Conservation (phyloP, 1,284 basidiomycete genomes). For the Ganoderma multipileum region DNA sequence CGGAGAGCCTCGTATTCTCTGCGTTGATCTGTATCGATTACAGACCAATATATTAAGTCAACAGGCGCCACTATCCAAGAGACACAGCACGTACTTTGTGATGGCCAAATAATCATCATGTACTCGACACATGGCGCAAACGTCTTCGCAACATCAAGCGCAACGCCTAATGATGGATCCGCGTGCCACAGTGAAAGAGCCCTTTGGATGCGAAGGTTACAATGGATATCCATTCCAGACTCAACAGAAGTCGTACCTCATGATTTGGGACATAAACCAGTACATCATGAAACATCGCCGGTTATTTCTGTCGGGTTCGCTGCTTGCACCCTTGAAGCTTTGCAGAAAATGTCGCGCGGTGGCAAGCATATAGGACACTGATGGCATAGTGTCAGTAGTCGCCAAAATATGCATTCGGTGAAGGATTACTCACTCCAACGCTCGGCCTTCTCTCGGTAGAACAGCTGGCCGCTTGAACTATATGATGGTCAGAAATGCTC, state of each 20-base stretch:
- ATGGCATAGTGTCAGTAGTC: not conserved
- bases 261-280: constrained; percentile 81
- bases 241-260: constrained; percentile 48
- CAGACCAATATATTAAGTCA: not conserved
- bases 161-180: constrained; percentile 64
- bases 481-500: not conserved
- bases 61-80: not conserved
- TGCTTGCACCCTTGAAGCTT: not conserved
- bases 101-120: constrained; percentile 73
- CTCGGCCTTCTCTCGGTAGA: constrained; percentile 68
- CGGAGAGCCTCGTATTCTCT: constrained; percentile 19
- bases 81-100: constrained; percentile 51
- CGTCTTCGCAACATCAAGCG: constrained; percentile 69
- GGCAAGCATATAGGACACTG: constrained; percentile 20
- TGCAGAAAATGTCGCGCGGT: not conserved
- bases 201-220: constrained; percentile 41
- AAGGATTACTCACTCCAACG: constrained; percentile 70
- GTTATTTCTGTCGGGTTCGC: constrained; percentile 13
- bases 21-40: constrained; percentile 10
- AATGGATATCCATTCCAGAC: not conserved
- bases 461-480: constrained; percentile 57
- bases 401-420: not conserved
- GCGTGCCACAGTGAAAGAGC: constrained; percentile 66
- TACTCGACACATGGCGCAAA: constrained; percentile 69
- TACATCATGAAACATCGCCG: constrained; percentile 70